Evolutionary conservation across 2,329 filamentous ascomycete genomes (phyloP), one percentile per base, ranked within the genome.

Genomic region (Aspergillus ochraceus): DNA sequence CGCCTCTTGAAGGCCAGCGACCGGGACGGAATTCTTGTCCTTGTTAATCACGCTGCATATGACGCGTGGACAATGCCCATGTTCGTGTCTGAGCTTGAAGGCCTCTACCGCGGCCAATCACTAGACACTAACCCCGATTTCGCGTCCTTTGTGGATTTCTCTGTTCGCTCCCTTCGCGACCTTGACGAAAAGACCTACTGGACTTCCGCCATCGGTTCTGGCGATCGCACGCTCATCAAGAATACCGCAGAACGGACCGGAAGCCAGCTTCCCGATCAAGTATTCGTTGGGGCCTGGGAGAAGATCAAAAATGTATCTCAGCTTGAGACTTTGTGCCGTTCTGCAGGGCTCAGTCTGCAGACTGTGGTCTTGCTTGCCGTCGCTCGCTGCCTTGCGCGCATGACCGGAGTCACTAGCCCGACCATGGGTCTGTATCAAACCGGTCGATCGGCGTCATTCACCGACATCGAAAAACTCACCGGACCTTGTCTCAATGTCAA

Each of bases 11-110:
- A 65, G 26, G 69, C 64, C 2, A 59, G 54, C n/a, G 68, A 68
- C 29, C 58, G 63, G 22, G 72, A 75, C 51, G 68, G 67, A 10
- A 64, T 76, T 6, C 52, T 72, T 9, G 30, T 77, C 10, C 66
- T 70, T 30, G 65, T 77, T 29, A 71, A 76, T 46, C 74, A 77
- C 53, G 71, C 74, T 17, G 65, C 68, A 8, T 77, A 76, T 55
- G 74, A 77, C 47, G 74, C 74, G 2, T 76, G 72, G 68, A 71
- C 73, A 1, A 74, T 77, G 66, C 66, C 66, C 1, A 68, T 69
- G 49, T 63, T 76, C 8, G 58, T 75, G 10, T 57, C 67, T 12
- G 73, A 76, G 36, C 69, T 77, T 3, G 58, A 55, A 11, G 60
- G 63, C 0, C 60, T 75, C 11, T 76, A 76, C 52, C 50, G 60